Evolutionary conservation across 2,329 filamentous ascomycete species (phyloP).

Genomic region (Biscogniauxia sp.): DNA sequence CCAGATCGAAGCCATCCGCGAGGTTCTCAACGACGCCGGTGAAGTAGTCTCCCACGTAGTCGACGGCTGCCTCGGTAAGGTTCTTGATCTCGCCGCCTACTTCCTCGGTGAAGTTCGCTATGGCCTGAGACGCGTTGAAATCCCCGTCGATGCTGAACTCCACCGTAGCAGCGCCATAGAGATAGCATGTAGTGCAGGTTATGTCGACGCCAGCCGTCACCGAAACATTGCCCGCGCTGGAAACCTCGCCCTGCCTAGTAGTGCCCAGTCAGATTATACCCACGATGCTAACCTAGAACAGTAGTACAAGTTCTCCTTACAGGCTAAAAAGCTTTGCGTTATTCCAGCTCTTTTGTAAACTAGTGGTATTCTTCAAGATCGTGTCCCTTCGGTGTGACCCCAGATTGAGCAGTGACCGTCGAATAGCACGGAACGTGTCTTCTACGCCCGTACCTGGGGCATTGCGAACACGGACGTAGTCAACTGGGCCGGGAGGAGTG

Average conservation of each 20-base stretch:
- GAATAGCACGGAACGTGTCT: conserved; percentile 3
- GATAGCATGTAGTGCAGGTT: conserved; percentile 48
- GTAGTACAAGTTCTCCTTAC: conserved; percentile 19
- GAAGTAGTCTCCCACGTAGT: conserved; percentile 26
- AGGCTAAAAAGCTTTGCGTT: conserved; percentile 37
- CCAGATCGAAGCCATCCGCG: conserved; percentile 26
- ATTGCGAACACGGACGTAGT: neutral
- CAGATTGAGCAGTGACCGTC: conserved; percentile 1
- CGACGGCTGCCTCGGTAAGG: conserved; percentile 29
- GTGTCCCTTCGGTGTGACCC: conserved; percentile 3
- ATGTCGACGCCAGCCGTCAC: conserved; percentile 37
- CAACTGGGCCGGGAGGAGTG: neutral
- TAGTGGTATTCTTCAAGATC: conserved; percentile 29
- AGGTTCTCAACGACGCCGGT: conserved; percentile 24
- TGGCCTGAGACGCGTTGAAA: conserved; percentile 38
- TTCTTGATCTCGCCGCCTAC: conserved; percentile 35
- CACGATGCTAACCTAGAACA: neutral
- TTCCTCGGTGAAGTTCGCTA: conserved; percentile 34
- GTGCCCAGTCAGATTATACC: conserved; percentile 9
- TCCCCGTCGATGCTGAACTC: conserved; percentile 40
- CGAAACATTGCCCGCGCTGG: conserved; percentile 15
- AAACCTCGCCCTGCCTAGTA: conserved; percentile 4
- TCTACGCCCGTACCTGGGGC: neutral
- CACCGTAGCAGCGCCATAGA: conserved; percentile 45
- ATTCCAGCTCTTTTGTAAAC: conserved; percentile 40